Evolutionary conservation across 2,329 filamentous ascomycete genomes (phyloP), one percentile per base, ranked within the genome.

Genomic region (Paecilomyces formosus): DNA sequence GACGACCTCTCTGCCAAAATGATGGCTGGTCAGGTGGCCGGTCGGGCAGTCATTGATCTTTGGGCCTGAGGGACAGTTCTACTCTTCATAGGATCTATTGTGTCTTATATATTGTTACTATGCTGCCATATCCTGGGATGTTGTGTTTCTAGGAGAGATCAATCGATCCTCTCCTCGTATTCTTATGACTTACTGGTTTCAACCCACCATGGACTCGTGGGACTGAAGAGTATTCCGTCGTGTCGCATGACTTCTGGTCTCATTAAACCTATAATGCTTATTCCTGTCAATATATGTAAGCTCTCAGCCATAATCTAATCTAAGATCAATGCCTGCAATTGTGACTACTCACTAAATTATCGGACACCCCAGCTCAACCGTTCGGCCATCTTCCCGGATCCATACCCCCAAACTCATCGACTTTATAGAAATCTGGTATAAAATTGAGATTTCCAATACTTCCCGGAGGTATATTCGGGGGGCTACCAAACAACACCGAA

Each of bases 21-120:
- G 94, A 73, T 87, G 87, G 63, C 82, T 78, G 2, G 91, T 92
- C 56, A 81, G 82, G 50, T 83, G 79, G 60, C 87, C 88, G 81
- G 96, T 96, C 7, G 96, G 79, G 81, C 95, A 96, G 30, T 86
- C 89, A 69, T 94, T 95, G 66, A 88, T 84, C 61, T 73, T 80
- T 0, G 84, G 81, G 15, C 58, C 52, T 52, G 26, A 52, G 50
- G n/a, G 6, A 18, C 5, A 45, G n/a, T 45, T 45, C n/a, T 45
- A 45, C n/a, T 45, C 18, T n/a, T 18, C 18, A 8, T n/a, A 21
- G 39, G 39, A 45, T 8, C 39, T 21, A 45, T 45, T n/a, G 15
- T 45, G 39, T 21, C 15, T 45, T 45, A 45, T 45, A 18, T 15
- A 6, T 18, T 18, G n/a, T 45, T 45, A 45, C 39, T 45, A 45